A percentile compares a stretch with the other conserved stretches of the same genome.
phyloP scores from a whole-genome alignment of 1,284 basidiomycete species.

The Fomitopsis schrenkii region DNA sequence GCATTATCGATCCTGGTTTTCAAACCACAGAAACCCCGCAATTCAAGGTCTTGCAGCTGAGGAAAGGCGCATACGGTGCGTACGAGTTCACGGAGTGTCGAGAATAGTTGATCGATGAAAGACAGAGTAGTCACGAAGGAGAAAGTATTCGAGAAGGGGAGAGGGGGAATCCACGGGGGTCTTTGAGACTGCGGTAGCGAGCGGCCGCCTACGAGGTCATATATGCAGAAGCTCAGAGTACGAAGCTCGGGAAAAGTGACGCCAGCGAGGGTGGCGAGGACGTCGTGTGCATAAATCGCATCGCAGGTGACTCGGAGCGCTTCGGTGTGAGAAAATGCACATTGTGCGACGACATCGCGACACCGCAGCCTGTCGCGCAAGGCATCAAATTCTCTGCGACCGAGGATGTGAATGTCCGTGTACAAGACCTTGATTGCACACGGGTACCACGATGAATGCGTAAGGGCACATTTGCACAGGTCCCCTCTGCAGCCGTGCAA shows the following conservation, averaged over 20 bases:
- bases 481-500: not conserved
- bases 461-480: not conserved
- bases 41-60: not conserved
- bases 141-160: not conserved
- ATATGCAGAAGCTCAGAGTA: not conserved
- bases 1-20: no score
- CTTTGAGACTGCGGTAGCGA: no score
- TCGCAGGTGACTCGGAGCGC: no score
- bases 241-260: not conserved
- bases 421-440: not conserved
- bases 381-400: not conserved
- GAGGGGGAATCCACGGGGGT: not conserved
- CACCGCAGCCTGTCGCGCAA: not conserved
- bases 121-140: not conserved
- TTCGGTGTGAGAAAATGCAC: not conserved
- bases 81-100: not conserved
- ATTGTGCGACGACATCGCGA: not conserved
- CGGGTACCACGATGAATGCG: not conserved
- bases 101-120: not conserved
- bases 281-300: not conserved
- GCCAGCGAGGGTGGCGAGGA: not conserved
- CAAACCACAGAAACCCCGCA: no score
- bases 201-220: no score
- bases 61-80: not conserved
- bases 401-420: not conserved